Evolutionary conservation across 1,284 basidiomycete species (phyloP), one percentile per base, ranked within the genome.

Genomic region (Pyrrhoderma lamaoense): DNA sequence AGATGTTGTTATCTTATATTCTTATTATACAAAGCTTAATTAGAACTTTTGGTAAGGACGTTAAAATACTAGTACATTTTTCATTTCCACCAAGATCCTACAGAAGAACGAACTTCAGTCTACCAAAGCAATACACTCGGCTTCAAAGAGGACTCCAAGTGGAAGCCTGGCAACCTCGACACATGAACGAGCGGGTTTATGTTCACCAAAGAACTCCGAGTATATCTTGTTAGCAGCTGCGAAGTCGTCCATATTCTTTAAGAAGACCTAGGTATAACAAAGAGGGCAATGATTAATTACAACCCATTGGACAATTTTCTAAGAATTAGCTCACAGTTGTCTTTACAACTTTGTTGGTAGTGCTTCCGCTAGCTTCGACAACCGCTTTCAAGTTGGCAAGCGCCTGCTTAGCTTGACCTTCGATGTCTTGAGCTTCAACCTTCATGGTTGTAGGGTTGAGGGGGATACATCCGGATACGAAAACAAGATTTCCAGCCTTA

Each of bases 191-290:
- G 95, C 92, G 45, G 95, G 95, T 70, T 91, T 93, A 73, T 93
- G 88, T 47, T 80, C 74, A n/a, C 87, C 90, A 65, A 94, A 95
- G 69, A 87, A 85, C 50, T 76, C 72, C 42, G 77, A 77, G 66
- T 93, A 93, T 48, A 87, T 70, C 4, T 67, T 74, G 67, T 98
- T 99, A 65, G 97, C 84, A 49, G 77, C 73, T 11, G 66, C 82
- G 67, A 97, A 97, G 69, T 98, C 89, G 62, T 88, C 75, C 92
- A 98, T 95, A 60, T 79, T 73, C 67, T 95, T 92, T 64, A 98
- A 70, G 74, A 97, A 98, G 43, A 96, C 87, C 85, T 91, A 55
- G 43, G 11, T 11, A 44, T 22, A 42, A 8, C 27, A 31, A 5
- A 31, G 27, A 11, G 27, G 5, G 27, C n/a, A 7, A 5, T 22